Evolutionary conservation across 768 basidiomycete species (phyloP), one percentile per base, ranked within the genome.

Genomic region (Amyloporia xantha): DNA sequence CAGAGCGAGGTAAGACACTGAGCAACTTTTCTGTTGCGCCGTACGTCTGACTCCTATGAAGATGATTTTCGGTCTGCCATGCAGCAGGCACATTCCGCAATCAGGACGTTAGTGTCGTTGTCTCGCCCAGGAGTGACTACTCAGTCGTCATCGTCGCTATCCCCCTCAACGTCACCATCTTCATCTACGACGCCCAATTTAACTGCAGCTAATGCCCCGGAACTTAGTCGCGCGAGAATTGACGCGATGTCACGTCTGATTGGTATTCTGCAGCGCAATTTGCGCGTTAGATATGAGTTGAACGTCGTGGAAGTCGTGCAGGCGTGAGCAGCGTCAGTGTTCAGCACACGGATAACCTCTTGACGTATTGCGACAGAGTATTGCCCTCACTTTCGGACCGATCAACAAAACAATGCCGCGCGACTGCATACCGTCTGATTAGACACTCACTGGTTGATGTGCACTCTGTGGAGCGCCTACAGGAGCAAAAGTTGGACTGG

Each of bases 351-450:
- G 5, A 23, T 25, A 13, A 45, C 33, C 17, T 45, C 35, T 20
- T 25, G 7, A 26, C 25, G n/a, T 46, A 10, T 42, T n/a, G 15
- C 19, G 48, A 10, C 62, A 97, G 95, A 15, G 72, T 88, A n/a
- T 68, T 86, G 36, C 84, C 86, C 9, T 82, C 79, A 24, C 74
- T 97, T 11, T 75, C 83, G n/a, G 94, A 96, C 59, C 70, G 68
- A 24, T 77, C 78, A 9, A 79, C 83, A 2, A 83, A 82, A 50
- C 77, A 84, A 42, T 81, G 86, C 55, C 79, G 91, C 33, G 82
- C 93, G 10, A 81, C 82, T 1, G 86, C 85, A 0, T 98, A 95
- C 66, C 76, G 92, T 37, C 72, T 94, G 2, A 72, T 97, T 15
- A 80, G 95, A 17, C 84, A 93, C 59, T 69, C 78, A 1, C 62